These are phyloP conservation scores for Strobilomyces dryophilus DNA, from an alignment of 768 basidiomycete species.

Conservation along the genomic window DNA sequence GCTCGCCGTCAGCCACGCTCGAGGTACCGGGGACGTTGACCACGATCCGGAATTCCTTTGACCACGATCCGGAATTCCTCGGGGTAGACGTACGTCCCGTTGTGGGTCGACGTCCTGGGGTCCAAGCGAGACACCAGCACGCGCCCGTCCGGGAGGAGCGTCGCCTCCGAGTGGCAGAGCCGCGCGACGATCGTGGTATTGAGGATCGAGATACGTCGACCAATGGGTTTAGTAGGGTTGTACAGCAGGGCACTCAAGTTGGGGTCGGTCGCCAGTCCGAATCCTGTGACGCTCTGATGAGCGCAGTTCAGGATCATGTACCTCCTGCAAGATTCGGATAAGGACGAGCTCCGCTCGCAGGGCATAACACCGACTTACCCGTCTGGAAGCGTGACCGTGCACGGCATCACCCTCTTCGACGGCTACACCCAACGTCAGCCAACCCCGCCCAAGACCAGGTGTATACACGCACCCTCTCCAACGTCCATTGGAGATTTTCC, in stretches of 20 bases:
- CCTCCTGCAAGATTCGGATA: conserved; percentile 46
- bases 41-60: no score
- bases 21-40: no score
- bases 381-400: conserved; percentile 62
- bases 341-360: background rate
- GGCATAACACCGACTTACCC: conserved; percentile 11
- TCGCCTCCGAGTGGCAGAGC: conserved; percentile 75
- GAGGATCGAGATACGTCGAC: conserved; percentile 63
- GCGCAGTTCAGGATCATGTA: conserved; percentile 76
- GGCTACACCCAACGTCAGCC: conserved; percentile 38
- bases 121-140: conserved; percentile 76
- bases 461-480: conserved; percentile 58
- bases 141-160: conserved; percentile 69
- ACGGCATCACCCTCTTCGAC: conserved; percentile 70
- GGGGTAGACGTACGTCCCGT: conserved; percentile 44
- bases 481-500: conserved; percentile 55
- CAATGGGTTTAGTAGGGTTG: conserved; percentile 56
- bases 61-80: conserved; percentile 79
- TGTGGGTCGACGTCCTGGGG: conserved; percentile 47
- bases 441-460: background rate
- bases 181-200: conserved; percentile 67
- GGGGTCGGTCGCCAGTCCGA: conserved; percentile 62
- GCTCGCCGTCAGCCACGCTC: background rate
- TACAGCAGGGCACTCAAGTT: conserved; percentile 66
- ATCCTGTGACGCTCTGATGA: conserved; percentile 65